Evolutionary conservation across 345 rosid species (phyloP), one percentile per base, ranked within the genome.

Genomic region (Pistacia atlantica): DNA sequence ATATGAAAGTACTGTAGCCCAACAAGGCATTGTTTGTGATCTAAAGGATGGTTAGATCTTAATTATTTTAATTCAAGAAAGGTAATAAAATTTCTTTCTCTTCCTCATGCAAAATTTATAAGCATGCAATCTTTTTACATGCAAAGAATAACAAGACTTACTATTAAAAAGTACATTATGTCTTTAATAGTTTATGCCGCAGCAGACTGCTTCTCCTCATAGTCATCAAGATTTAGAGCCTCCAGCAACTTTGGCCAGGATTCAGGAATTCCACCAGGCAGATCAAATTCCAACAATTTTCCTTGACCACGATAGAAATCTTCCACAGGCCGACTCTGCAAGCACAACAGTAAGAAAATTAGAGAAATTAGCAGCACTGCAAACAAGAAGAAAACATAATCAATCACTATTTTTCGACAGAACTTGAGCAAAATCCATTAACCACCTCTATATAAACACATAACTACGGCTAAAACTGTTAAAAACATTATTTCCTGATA

Each of bases 221-320:
- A 86, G 25, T 91, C 96, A 45, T 92, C 97, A 64, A 93, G 93
- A 85, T 90, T 90, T 65, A 95, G 86, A 69, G 91, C 97, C 85
- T 91, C 89, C 77, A 93, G 89, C 81, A 95, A 83, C 92, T 90
- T 95, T 54, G 98, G 99, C 99, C 99, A 95, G 0, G 99, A 91
- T 80, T 91, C 97, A 0, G 92, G 97, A 79, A 95, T 93, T 75
- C 98, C 98, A 62, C 98, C 99, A 52, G 98, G 99, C 78, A 96
- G 83, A 60, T 89, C 85, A 58, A 96, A 96, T 84, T 92, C 98
- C 88, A 92, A 77, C 55, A 96, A 83, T 78, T 90, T 93, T 46
- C 92, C 97, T 69, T 76, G 85, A 69, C 54, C 84, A 18, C 88
- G 90, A 85, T 93, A 96, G 82, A 84, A 93, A 4, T 86, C 97